Evolutionary conservation across 2,329 filamentous ascomycete genomes (phyloP), one percentile per base, ranked within the genome.

Genomic region (Xylaria sp.): DNA sequence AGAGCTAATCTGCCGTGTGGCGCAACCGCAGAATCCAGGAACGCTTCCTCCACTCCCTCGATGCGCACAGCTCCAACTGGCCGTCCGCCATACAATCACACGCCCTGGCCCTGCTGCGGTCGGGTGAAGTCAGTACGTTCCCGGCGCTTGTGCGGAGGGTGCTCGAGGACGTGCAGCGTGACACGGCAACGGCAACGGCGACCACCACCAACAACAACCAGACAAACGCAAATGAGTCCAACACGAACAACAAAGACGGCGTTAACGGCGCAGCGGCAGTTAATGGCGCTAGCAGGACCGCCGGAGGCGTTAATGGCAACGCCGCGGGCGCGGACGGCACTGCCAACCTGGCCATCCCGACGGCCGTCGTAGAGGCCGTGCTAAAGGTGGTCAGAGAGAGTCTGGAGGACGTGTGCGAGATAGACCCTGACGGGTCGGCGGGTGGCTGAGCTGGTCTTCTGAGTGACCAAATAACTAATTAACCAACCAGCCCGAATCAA

Each of bases 1-100:
- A 17, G 56, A 20, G 51, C 59, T 70, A 56, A 70, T 40, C 60
- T 51, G 53, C 58, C 58, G 51, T 54, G 40, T 33, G 20, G 40
- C 57, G 15, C 46, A 11, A 10, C 38, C 15, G 13, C 75, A 90
- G 89, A 73, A 90, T 91, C 74, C 88, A 90, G 82, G 88, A 90
- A 66, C 81, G 84, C 51, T 85, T 91, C 76, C 85, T 90, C 49
- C 88, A 90, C 80, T 79, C 86, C 68, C 86, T 91, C 61, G 82
- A 90, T 78, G 81, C 88, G 58, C 83, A 89, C 79, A 78, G 82
- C 4, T 81, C 84, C 71, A 89, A 91, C 82, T 91, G 89, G 88
- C 88, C 88, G 2, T 88, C 88, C 11, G 75, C 81, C 58, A 81
- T 91, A 70, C 87, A 90, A 74, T 79, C 81, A 63, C 88, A 90